These are phyloP conservation scores for Austroboletus rostrupii DNA, from an alignment of 1,284 basidiomycete genomes.

Conservation along the genomic window DNA sequence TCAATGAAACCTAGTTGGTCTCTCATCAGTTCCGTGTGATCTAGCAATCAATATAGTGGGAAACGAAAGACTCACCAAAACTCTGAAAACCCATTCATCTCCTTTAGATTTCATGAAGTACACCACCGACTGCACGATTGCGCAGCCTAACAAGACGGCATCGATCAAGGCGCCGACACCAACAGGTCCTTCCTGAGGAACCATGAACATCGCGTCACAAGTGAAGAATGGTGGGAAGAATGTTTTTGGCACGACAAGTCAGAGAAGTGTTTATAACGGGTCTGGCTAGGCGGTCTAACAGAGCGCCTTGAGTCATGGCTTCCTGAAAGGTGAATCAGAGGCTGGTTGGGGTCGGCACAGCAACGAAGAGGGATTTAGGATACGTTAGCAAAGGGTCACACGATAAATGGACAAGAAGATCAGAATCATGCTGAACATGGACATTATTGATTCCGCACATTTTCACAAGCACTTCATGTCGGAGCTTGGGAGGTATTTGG, in stretches of 20 bases:
- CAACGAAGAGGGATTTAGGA: conserved; percentile 11
- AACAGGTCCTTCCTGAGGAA: conserved; percentile 26
- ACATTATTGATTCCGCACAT: conserved; percentile 5
- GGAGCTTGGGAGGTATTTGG: conserved; percentile 13
- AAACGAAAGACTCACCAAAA: conserved; percentile 15
- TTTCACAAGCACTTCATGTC: conserved; percentile 15
- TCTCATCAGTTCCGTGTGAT: conserved; percentile 4
- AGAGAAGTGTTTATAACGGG: conserved; percentile 7
- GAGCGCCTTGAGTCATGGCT: conserved; percentile 7
- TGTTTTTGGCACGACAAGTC: background rate
- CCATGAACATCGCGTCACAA: conserved; percentile 6
- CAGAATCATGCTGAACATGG: conserved; percentile 14
- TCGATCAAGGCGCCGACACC: conserved; percentile 21
- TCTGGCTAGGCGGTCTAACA: conserved; percentile 7
- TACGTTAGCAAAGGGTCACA: conserved; percentile 16
- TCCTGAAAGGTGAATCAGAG: conserved; percentile 6
- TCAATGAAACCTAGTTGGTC: conserved; percentile 13
- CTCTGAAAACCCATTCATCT: conserved; percentile 11
- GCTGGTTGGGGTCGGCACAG: conserved; percentile 12
- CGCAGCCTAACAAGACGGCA: conserved; percentile 24
- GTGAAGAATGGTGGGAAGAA: background rate
- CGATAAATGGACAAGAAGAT: conserved; percentile 8
- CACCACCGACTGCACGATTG: conserved; percentile 23
- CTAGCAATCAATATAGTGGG: background rate
- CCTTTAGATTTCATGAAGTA: conserved; percentile 22